Evolutionary conservation across 139 green algal genomes (phyloP).

Genomic region (Penium margaritaceum): DNA sequence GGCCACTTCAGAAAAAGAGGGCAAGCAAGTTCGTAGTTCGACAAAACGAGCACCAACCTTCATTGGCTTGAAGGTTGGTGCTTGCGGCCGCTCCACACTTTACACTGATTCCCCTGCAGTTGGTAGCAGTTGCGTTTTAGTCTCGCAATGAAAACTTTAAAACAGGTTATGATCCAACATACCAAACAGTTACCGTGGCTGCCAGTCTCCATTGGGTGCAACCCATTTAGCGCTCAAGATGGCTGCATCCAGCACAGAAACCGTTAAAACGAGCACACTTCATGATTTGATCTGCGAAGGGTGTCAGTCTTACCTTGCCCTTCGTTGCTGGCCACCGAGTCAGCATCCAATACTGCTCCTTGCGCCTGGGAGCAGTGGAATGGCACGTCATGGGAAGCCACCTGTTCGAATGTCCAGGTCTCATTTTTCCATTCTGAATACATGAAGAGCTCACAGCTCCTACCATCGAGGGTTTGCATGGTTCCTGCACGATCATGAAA

Average conservation of each 20-base stretch:
- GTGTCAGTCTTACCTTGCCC: not conserved
- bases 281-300: no score
- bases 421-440: conserved; percentile 13
- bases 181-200: conserved; percentile 16
- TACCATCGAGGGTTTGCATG: conserved; percentile 17
- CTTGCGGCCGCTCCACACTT: conserved; percentile 9
- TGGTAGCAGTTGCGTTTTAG: not conserved
- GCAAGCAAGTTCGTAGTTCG: no score
- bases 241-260: conserved; percentile 12
- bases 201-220: conserved; percentile 14
- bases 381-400: conserved; percentile 11
- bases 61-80: conserved; percentile 26
- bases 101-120: conserved; percentile 9
- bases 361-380: conserved; percentile 13
- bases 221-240: conserved; percentile 24
- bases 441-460: conserved; percentile 19
- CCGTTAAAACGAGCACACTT: no score
- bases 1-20: not conserved
- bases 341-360: conserved; percentile 14
- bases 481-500: conserved; percentile 10
- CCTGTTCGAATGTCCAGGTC: conserved; percentile 3
- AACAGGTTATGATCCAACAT: not conserved
- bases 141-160: not conserved
- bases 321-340: not conserved
- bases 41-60: conserved; percentile 9